Conservation (phyloP, 768 basidiomycete species). For the Peribolospora baueri region DNA sequence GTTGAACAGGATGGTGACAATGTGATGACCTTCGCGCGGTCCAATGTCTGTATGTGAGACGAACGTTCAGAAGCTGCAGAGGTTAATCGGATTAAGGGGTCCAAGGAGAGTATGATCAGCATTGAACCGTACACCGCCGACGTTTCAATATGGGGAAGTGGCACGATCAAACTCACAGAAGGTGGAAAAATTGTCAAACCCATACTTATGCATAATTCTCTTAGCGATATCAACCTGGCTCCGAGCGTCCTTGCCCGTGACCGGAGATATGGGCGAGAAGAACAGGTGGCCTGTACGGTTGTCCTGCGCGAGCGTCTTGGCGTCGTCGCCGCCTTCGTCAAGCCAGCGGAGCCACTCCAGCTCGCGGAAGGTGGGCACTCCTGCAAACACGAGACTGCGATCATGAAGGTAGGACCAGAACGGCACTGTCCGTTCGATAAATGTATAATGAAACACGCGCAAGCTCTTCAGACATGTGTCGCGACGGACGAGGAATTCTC, state of each 20-base stretch:
- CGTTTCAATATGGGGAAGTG: too few species aligned
- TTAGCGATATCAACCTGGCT: slow-evolving; percentile 1
- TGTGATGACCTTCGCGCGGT: too few species aligned
- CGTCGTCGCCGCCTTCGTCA: neutral
- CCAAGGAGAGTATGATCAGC: too few species aligned
- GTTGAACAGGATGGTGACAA: neutral
- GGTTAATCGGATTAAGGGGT: too few species aligned
- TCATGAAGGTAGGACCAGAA: neutral
- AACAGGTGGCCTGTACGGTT: neutral
- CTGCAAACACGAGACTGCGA: neutral
- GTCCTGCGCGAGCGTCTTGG: too few species aligned
- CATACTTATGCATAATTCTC: neutral
- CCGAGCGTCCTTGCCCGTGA: neutral
- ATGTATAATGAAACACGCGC: too few species aligned
- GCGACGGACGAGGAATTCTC: too few species aligned
- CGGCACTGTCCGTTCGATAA: too few species aligned
- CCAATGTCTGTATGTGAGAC: too few species aligned
- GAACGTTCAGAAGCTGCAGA: neutral
- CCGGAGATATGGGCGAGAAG: neutral
- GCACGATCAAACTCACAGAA: too few species aligned
- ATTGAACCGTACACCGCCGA: too few species aligned
- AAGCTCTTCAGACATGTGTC: too few species aligned
- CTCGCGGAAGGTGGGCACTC: slow-evolving; percentile 1
- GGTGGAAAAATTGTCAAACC: neutral
- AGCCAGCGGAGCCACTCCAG: slow-evolving; percentile 3